Percentiles rank a stretch among this genome's conserved stretches.
Conservation (phyloP, 2,329 filamentous ascomycete species). For the Mycosphaerella sp. region DNA sequence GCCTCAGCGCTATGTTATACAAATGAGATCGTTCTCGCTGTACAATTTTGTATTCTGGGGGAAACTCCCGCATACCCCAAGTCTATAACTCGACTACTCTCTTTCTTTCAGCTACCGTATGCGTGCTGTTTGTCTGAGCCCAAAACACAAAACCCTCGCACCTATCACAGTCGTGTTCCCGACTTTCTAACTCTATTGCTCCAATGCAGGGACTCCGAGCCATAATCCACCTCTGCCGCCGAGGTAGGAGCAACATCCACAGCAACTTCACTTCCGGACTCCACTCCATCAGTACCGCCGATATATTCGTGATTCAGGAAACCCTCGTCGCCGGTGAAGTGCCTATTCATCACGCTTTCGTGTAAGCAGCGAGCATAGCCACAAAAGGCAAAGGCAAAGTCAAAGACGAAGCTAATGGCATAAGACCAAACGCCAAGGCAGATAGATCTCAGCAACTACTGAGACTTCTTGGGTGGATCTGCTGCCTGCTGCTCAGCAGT, state of each 20-base stretch:
- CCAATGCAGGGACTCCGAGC: conserved; percentile 7
- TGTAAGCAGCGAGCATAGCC: conserved; percentile 14
- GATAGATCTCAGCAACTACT: not conserved
- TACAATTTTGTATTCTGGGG: too few relatives aligned
- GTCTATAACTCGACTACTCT: too few relatives aligned
- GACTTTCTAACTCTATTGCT: conserved; percentile 1
- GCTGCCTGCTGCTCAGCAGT: conserved; percentile 15
- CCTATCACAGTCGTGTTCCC: conserved; percentile 3
- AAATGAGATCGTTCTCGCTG: too few relatives aligned
- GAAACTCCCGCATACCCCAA: too few relatives aligned
- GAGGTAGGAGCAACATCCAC: not conserved
- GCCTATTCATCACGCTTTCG: conserved; percentile 33
- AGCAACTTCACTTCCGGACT: not conserved
- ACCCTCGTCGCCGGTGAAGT: conserved; percentile 54
- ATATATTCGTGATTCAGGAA: conserved; percentile 40
- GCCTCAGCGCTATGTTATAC: too few relatives aligned
- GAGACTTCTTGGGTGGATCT: conserved; percentile 1
- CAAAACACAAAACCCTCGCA: too few relatives aligned
- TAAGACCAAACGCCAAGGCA: not conserved
- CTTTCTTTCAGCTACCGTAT: too few relatives aligned
- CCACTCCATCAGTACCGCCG: conserved; percentile 16
- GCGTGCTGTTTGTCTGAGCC: too few relatives aligned
- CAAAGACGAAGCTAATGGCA: too few relatives aligned
- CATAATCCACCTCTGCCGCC: conserved; percentile 5
- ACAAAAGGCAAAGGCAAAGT: too few relatives aligned